Base-by-base conservation (phyloP, 2,329 filamentous ascomycete species). In the Cytospora mali region DNA sequence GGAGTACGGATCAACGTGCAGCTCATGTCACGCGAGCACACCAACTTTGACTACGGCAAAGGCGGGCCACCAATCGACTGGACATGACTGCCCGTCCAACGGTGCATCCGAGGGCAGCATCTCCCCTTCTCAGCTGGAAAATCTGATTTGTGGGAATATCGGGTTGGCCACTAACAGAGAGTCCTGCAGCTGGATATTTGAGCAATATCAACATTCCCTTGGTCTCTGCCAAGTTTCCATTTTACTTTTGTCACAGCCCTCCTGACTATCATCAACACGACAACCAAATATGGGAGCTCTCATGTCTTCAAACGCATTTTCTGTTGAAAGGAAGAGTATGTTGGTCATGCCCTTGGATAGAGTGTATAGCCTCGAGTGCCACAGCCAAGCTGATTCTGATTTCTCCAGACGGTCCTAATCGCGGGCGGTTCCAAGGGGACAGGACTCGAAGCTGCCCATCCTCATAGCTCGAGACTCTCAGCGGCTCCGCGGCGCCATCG, bases 401-500 rank as follows among this genome's bases (percentile, higher is more conserved):
- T 33, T 28, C 27, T 23, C 16, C 58, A 97, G 93, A 97, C 93
- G 2, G 83, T 96, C 58, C 81, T 98, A 62, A 81, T 99, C 59
- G 99, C 95, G 0, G 95, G 95, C 54, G 93, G 88, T 33, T 97
- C 95, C 0, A 91, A 97, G 72, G 95, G 95, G 62, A 92, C 97
- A 89, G 95, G 95, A 63, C 87, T 88, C 69, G 86, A 87, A 57
- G 85, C 88, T n/a, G 93, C 89, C 1, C 82, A 86, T 96, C 66
- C 87, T 98, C 66, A 88, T 97, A 55, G 89, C 94, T 16, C 90
- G 95, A 61, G 91, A 88, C 68, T 80, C 85, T 16, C 78, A 78
- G 62, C 96, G 94, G 74, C 90, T 99, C 27, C 81, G 91, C 67
- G 80, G 81, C 42, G 88, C 91, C 3, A 73, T 96, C 53, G 77